Percentiles rank a stretch among this genome's conserved stretches.
Conservation (phyloP, 139 green algal species). For the Spirogloea muscicola region DNA sequence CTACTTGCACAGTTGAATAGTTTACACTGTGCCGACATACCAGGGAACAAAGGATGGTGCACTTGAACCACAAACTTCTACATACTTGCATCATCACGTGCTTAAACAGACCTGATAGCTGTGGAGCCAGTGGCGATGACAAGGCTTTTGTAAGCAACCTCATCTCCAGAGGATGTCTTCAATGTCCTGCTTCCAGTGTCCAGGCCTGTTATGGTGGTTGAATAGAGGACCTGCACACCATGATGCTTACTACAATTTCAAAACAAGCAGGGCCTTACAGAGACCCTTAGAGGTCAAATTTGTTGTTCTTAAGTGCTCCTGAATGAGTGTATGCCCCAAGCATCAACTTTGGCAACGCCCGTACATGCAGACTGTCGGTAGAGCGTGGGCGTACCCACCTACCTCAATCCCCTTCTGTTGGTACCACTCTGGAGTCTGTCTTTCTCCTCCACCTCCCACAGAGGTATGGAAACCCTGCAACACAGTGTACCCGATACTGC, state of each 20-base stretch:
- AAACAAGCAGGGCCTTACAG: no score
- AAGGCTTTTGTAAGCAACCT: conserved; percentile 71
- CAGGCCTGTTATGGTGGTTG: conserved; percentile 48
- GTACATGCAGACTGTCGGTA: no score
- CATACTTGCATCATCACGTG: not conserved
- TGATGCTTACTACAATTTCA: no score
- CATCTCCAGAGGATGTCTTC: conserved; percentile 53
- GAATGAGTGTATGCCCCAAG: no score
- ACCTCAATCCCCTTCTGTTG: conserved; percentile 67
- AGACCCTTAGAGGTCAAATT: no score
- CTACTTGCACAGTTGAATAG: not conserved
- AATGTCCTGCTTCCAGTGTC: conserved; percentile 65
- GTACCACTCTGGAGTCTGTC: conserved; percentile 77
- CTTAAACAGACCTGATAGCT: conserved; percentile 40
- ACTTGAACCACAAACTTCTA: not conserved
- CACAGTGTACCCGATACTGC: no score
- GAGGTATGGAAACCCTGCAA: conserved; percentile 78
- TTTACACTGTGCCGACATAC: not conserved
- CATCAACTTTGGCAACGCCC: no score
- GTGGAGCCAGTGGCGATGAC: conserved; percentile 75
- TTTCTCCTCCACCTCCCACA: conserved; percentile 80
- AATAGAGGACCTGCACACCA: conserved; percentile 48
- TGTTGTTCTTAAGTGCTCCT: no score
- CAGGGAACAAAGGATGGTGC: not conserved
- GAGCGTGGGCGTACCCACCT: no score